These are phyloP conservation scores for Arabidopsis hybrid DNA, from an alignment of 441 rosid genomes.

Conservation along the genomic window DNA sequence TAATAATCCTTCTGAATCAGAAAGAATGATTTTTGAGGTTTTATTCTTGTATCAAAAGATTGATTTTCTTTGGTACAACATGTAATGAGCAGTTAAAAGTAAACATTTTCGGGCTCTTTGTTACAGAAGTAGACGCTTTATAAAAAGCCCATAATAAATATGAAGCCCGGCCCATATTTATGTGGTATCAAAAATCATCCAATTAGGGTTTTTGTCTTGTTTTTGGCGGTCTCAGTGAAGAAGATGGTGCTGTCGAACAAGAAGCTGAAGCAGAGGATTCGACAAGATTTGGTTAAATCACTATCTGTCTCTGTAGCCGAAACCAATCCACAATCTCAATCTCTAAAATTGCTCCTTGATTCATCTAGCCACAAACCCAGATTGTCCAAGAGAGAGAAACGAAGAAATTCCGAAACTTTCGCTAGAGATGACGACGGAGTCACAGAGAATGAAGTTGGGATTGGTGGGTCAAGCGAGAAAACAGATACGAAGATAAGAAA, in stretches of 20 bases:
- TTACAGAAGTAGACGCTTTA: no score
- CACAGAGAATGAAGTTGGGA: constrained; percentile 29
- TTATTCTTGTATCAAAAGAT: no score
- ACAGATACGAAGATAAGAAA: constrained; percentile 36
- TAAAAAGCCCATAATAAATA: background rate
- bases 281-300: constrained; percentile 56
- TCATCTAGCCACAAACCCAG: constrained; percentile 67
- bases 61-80: no score
- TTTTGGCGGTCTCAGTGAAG: constrained; percentile 27
- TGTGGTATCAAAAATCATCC: background rate
- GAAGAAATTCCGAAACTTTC: constrained; percentile 51
- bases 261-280: constrained; percentile 84
- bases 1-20: no score
- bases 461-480: constrained; percentile 27
- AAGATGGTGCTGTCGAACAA: constrained; percentile 88
- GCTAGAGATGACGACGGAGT: constrained; percentile 32
- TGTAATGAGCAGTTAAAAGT: no score
- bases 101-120: no score
- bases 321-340: constrained; percentile 48
- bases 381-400: constrained; percentile 80
- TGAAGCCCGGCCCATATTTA: constrained; percentile 26
- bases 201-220: constrained; percentile 22
- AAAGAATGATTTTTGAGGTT: no score
- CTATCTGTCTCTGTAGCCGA: constrained; percentile 40
- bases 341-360: constrained; percentile 61